Evolutionary conservation across 306 rosid genomes (phyloP).

Genomic region (Malus domestica): DNA sequence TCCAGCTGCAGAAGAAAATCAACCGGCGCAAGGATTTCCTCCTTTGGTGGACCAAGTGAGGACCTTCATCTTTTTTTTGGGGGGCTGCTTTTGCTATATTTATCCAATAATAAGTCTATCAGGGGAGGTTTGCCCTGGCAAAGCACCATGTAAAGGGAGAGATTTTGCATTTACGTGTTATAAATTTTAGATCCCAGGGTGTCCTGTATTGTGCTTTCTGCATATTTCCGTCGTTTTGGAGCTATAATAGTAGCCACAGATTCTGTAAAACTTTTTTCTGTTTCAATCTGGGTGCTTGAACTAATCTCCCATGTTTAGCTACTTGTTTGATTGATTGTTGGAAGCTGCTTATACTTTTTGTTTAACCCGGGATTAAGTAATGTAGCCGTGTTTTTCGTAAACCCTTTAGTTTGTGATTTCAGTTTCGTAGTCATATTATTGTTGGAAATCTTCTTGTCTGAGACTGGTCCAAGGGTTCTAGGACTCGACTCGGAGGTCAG

Average conservation of each 20-base stretch:
- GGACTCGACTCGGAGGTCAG: too few species aligned
- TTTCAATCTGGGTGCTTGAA: constrained; percentile 1
- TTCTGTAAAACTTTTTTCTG: constrained; percentile 8
- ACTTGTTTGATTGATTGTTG: background rate
- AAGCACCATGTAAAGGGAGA: constrained; percentile 35
- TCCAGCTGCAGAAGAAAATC: constrained; percentile 97
- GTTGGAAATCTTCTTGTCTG: background rate
- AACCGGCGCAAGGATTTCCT: constrained; percentile 96
- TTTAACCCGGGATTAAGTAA: constrained; percentile 2
- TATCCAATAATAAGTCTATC: constrained; percentile 33
- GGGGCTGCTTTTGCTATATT: constrained; percentile 23
- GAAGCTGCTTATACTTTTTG: constrained; percentile 16
- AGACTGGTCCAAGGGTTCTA: too few species aligned
- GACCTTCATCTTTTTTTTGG: constrained; percentile 12
- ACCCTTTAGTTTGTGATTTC: background rate
- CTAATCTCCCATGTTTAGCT: background rate
- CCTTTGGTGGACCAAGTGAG: constrained; percentile 91
- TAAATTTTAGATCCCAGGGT: constrained; percentile 19
- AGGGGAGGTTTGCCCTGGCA: constrained; percentile 33
- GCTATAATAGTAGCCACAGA: constrained; percentile 18
- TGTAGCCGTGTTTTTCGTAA: background rate
- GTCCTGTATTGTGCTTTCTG: background rate
- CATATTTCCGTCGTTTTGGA: constrained; percentile 14
- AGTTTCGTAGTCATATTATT: background rate
- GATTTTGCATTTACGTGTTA: constrained; percentile 23